Conservation (phyloP, 768 basidiomycete species). For the Trametopsis cervina region DNA sequence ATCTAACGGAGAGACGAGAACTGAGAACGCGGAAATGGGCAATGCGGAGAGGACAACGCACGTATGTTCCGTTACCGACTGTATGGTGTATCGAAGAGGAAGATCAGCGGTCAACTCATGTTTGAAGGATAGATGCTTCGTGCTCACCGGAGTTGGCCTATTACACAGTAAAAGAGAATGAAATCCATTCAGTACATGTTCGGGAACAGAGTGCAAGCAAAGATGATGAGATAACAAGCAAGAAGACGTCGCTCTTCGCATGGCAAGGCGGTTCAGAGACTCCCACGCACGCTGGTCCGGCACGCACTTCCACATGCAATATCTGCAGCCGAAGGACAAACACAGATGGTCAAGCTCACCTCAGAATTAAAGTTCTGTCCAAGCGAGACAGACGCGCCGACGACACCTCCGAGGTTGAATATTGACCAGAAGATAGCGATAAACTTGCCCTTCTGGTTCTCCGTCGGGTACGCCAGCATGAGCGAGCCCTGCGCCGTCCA, state of each 20-base stretch:
- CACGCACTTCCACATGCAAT: neutral
- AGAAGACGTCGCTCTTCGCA: too few relatives aligned
- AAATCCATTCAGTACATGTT: too few relatives aligned
- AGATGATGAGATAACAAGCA: too few relatives aligned
- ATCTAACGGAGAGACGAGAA: conserved; percentile 41
- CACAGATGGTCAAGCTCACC: conserved; percentile 32
- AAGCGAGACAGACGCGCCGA: conserved; percentile 69
- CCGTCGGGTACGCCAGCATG: conserved; percentile 80
- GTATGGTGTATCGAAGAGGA: neutral
- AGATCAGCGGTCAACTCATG: neutral
- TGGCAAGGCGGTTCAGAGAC: too few relatives aligned
- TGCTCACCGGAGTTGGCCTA: conserved; percentile 28
- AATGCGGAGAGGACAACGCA: conserved; percentile 27
- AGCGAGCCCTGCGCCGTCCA: conserved; percentile 83
- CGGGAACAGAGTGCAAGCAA: too few relatives aligned
- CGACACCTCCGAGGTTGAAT: conserved; percentile 76
- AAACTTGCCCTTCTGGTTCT: conserved; percentile 66
- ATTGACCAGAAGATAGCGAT: conserved; percentile 81
- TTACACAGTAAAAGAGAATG: neutral
- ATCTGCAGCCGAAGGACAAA: neutral
- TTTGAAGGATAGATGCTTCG: too few relatives aligned
- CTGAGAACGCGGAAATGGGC: neutral
- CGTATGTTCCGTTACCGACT: conserved; percentile 74
- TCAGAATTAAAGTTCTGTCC: conserved; percentile 61
- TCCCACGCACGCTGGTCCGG: too few relatives aligned